These are phyloP conservation scores for Yamadazyma diospyri DNA, from an alignment of 1,139 yeast genomes.

Conservation along the genomic window DNA sequence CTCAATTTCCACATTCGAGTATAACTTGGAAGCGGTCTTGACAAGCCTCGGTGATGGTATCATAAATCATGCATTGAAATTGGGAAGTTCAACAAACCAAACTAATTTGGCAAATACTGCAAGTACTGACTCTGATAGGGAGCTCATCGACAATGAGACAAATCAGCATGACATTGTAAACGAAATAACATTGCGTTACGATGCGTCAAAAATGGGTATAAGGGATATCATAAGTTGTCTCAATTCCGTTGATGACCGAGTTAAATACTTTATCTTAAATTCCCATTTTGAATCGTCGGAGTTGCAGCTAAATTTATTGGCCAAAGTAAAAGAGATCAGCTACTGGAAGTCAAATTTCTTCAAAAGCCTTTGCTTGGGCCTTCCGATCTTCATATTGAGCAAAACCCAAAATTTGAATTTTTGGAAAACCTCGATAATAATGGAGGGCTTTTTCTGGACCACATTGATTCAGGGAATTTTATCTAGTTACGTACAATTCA, in stretches of 20 bases:
- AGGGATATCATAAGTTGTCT: constrained; percentile 51
- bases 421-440: constrained; percentile 26
- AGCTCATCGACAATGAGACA: constrained; percentile 1
- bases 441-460: constrained; percentile 56
- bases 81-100: neutral
- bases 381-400: constrained; percentile 61
- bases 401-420: constrained; percentile 40
- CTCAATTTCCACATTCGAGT: constrained; percentile 24
- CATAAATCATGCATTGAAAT: neutral
- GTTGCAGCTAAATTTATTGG: constrained; percentile 65
- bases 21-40: constrained; percentile 39
- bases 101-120: constrained; percentile 3
- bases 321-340: constrained; percentile 67
- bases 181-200: constrained; percentile 45
- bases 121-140: constrained; percentile 10
- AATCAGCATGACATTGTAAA: constrained; percentile 13
- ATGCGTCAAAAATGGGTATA: constrained; percentile 48
- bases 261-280: constrained; percentile 40
- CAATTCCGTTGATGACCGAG: constrained; percentile 20
- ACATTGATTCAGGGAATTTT: constrained; percentile 60
- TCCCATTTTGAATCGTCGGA: constrained; percentile 45
- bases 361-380: constrained; percentile 50
- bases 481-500: constrained; percentile 66
- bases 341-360: constrained; percentile 63
- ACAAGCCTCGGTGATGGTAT: constrained; percentile 30